Conservation (phyloP, 2,329 filamentous ascomycete species). For the Clonostachys byssicola region DNA sequence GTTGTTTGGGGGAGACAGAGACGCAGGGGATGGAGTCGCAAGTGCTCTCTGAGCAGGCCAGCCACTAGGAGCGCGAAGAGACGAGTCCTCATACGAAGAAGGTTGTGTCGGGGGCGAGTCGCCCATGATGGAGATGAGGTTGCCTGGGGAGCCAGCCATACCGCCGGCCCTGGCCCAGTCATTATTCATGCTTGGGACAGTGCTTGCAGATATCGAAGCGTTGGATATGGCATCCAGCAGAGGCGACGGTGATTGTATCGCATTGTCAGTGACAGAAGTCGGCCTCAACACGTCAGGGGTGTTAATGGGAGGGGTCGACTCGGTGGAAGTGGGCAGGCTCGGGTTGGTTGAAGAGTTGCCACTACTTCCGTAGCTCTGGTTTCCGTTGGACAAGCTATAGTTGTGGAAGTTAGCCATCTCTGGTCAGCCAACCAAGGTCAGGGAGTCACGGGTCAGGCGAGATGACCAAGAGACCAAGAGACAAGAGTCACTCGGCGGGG, state of each 20-base stretch:
- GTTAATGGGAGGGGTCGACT: slow-evolving; percentile 36
- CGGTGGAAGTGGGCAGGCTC: slow-evolving; percentile 31
- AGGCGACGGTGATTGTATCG: slow-evolving; percentile 36
- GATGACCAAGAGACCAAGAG: slow-evolving; percentile 12
- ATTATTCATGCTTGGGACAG: slow-evolving; percentile 38
- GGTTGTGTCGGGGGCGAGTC: slow-evolving; percentile 50
- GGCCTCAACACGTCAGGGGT: slow-evolving; percentile 40
- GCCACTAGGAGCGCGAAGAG: slow-evolving; percentile 32
- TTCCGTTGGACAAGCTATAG: slow-evolving; percentile 3
- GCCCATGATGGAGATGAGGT: slow-evolving; percentile 44
- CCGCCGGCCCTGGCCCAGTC: slow-evolving; percentile 36
- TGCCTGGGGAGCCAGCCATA: slow-evolving; percentile 46
- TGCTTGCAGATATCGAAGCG: slow-evolving; percentile 43
- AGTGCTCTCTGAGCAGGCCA: slow-evolving; percentile 40
- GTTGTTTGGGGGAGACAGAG: slow-evolving; percentile 28
- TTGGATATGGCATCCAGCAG: slow-evolving; percentile 42
- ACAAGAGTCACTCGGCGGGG: slow-evolving; percentile 4
- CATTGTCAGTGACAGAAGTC: slow-evolving; percentile 32
- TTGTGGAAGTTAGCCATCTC: slow-evolving; percentile 1
- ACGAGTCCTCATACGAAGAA: slow-evolving; percentile 44
- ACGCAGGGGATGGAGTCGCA: slow-evolving; percentile 37
- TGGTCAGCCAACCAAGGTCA: slow-evolving; percentile 1
- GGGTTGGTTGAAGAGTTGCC: slow-evolving; percentile 21
- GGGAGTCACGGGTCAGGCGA: slow-evolving; percentile 12
- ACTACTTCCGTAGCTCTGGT: slow-evolving; percentile 20